Base-by-base conservation (phyloP, 2,329 filamentous ascomycete genomes). In the Thermoascus crustaceus region DNA sequence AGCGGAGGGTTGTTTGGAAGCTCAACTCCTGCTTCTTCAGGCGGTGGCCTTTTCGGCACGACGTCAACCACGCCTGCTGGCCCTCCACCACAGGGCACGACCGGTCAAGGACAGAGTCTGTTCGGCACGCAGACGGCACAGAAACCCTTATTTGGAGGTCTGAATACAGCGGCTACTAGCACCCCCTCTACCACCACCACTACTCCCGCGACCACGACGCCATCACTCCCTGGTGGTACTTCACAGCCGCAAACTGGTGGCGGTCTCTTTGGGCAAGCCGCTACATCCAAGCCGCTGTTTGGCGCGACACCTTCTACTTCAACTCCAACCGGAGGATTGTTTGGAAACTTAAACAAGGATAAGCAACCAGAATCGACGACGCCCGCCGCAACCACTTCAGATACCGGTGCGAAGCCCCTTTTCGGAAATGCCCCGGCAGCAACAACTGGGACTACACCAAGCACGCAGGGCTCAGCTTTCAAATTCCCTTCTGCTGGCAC, bases 21-120 rank as follows among this genome's bases (percentile, higher is more conserved):
- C 41, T 44, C 45, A 6, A 55, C 60, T 14, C 62, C 64, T 32
- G 57, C 56, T 17, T 54, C 60, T 27, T 49, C 57, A 20, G 53
- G 50, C n/a, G 41, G 45, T 32, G 47, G 41, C 32, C 31, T 61
- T 30, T 66, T 68, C 40, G 55, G 52, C 29, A 61, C 56, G 37
- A 46, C 57, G 32, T 71, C 68, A 10, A 71, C 69, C 11, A 72
- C 68, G 20, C 69, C 69, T 32, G 68, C 68, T 35, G 68, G 67
- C 5, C 66, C 66, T 41, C 68, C 69, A 18, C 67, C 68, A 20
- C 42, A 51, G 19, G 47, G 44, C 24, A 41, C 59, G 26, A 44
- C 52, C 13, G 53, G 52, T 6, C 44, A 51, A 50, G 49, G 43
- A 37, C 54, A 43, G 40, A 39, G 49, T 27, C 43, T 55, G 13